A percentile compares a stretch with the other conserved stretches of the same genome.
phyloP scores from a whole-genome alignment of 805 yeast genomes.

The Phaffomyces antillensis region DNA sequence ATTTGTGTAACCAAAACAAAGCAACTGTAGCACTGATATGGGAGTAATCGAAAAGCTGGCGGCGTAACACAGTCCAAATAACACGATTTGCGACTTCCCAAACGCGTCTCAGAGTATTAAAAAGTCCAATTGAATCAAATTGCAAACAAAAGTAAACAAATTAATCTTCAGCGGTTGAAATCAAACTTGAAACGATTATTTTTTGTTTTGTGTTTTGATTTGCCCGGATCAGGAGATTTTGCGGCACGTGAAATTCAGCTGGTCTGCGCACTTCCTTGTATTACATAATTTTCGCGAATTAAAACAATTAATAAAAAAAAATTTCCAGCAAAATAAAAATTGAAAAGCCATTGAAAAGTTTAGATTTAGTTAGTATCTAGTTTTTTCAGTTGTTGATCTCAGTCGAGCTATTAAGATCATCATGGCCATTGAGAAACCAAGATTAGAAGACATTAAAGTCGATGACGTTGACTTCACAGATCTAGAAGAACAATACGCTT shows the following conservation, averaged over 20 bases:
- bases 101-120: no score
- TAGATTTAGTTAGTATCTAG: background rate
- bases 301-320: slow-evolving; percentile 2
- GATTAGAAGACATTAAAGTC: slow-evolving; percentile 40
- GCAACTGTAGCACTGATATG: no score
- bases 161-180: no score
- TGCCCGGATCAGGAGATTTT: background rate
- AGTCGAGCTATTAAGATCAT: background rate
- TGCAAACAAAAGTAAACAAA: background rate
- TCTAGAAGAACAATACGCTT: slow-evolving; percentile 67
- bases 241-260: background rate
- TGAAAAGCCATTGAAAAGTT: background rate
- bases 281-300: background rate
- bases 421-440: slow-evolving; percentile 27
- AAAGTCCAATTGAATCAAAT: no score
- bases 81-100: no score
- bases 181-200: no score
- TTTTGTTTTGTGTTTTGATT: background rate
- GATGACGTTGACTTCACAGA: slow-evolving; percentile 78
- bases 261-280: background rate
- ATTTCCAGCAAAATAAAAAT: background rate
- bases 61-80: no score
- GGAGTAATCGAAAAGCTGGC: no score
- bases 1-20: no score
- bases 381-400: background rate